Evolutionary conservation across 805 yeast species (phyloP).

Genomic region (Candida saitoana): DNA sequence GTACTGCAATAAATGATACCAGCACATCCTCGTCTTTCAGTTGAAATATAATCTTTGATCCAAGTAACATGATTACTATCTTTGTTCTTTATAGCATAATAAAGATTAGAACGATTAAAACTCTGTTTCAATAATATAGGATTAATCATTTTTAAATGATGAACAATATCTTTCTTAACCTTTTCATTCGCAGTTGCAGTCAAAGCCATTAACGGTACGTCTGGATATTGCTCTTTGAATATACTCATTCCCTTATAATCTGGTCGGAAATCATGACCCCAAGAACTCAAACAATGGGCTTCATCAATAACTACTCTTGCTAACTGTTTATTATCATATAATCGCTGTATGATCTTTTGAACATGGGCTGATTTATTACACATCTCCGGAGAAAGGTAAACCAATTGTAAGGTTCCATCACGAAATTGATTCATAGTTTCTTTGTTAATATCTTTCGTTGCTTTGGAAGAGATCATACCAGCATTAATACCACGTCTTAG

Average conservation of each 20-base stretch:
- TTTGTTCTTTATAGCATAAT: constrained; percentile 73
- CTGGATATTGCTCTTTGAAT: constrained; percentile 71
- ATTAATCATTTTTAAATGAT: constrained; percentile 59
- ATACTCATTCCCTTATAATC: constrained; percentile 80
- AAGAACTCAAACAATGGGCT: constrained; percentile 96
- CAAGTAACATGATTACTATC: constrained; percentile 52
- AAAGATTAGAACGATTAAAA: constrained; percentile 83
- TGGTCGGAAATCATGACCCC: constrained; percentile 99
- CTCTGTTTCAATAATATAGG: constrained; percentile 79
- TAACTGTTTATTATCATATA: constrained; percentile 53
- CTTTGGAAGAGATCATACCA: constrained; percentile 82
- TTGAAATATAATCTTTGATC: constrained; percentile 52
- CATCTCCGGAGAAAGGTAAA: constrained; percentile 95
- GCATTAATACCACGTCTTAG: constrained; percentile 66
- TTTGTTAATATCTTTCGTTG: constrained; percentile 57
- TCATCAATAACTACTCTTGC: constrained; percentile 94
- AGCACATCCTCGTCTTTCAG: constrained; percentile 51
- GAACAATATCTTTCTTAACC: constrained; percentile 80
- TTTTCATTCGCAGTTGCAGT: constrained; percentile 96
- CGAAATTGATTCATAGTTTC: constrained; percentile 59
- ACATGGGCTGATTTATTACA: constrained; percentile 70
- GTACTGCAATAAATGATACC: constrained; percentile 96
- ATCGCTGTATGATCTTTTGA: constrained; percentile 53
- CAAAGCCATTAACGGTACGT: constrained; percentile 88
- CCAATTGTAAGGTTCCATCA: constrained; percentile 65